Percentiles rank a stretch among this genome's conserved stretches.
Evolutionary conservation across 768 basidiomycete species (phyloP).

Genomic region (Mycena belliarum): DNA sequence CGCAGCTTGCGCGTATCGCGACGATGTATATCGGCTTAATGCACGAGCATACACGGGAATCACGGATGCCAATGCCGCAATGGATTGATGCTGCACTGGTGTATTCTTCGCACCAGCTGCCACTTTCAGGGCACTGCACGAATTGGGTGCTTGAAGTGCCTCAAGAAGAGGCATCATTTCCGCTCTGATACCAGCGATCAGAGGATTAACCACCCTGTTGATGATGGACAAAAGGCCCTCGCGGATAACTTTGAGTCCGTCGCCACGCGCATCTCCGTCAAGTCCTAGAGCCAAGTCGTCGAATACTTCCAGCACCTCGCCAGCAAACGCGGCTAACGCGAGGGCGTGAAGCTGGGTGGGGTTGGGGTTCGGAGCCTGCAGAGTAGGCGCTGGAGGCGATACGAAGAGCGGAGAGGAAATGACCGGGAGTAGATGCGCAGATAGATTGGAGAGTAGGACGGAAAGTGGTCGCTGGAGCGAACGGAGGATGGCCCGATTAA

Average conservation of each 20-base stretch:
- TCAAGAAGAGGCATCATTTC: constrained; percentile 65
- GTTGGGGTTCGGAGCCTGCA: constrained; percentile 55
- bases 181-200: constrained; percentile 60
- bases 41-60: constrained; percentile 64
- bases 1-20: constrained; percentile 54
- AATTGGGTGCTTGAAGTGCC: constrained; percentile 53
- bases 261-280: constrained; percentile 61
- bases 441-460: constrained; percentile 70
- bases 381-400: constrained; percentile 48
- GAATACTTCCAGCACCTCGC: constrained; percentile 71
- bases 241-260: constrained; percentile 69
- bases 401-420: constrained; percentile 66
- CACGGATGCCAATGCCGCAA: constrained; percentile 55
- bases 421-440: constrained; percentile 64
- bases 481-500: constrained; percentile 70
- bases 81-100: constrained; percentile 55
- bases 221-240: constrained; percentile 71
- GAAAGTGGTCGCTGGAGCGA: constrained; percentile 77
- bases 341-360: constrained; percentile 73
- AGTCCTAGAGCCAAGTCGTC: constrained; percentile 65
- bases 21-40: constrained; percentile 56
- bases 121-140: constrained; percentile 30
- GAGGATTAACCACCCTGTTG: constrained; percentile 63
- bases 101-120: constrained; percentile 32
- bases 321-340: constrained; percentile 66